Base-by-base conservation (phyloP, 139 green algal genomes). In the Tetraselmis striata region DNA sequence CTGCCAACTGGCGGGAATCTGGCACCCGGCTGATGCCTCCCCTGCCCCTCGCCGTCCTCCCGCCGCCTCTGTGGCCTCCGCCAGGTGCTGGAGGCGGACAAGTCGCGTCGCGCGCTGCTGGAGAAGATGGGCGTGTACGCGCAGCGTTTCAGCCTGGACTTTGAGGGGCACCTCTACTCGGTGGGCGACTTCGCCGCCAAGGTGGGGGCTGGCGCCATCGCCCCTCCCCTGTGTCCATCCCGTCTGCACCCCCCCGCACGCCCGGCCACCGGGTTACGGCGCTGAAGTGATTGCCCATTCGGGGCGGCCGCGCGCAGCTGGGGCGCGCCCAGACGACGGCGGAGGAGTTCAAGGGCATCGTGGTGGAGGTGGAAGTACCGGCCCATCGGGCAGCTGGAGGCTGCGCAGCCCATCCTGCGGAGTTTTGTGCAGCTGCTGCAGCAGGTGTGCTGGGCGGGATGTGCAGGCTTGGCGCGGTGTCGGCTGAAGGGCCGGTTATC, bases 281-380 rank as follows among this genome's bases (percentile, higher is more conserved):
- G n/a, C n/a, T n/a, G n/a, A n/a, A n/a, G n/a, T n/a, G n/a, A n/a
- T n/a, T n/a, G n/a, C n/a, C n/a, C n/a, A n/a, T n/a, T 67, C 45
- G 11, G 45, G 5, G 45, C 45, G 45, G 45, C 45, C 45, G 45
- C 45, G 5, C 18, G 45, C 45, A 67, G 45, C 45, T 67, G 11
- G 45, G 45, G 5, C 45, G 45, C 11, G 45, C 45, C 11, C 45
- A 67, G 80, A 75, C 30, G 31, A 31, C 80, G 27, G 22, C 2
- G 27, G 74, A 79, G 1, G 75, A 83, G 75, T 74, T 80, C 27
- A 67, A 30, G 23, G 80, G 80, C 30, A 75, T 78, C 2, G 24
- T 79, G 75, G 75, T 83, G 31, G 67, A 83, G 24, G 75, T 83
- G 31, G 74, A 83, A n/a, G 31, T 83, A 78, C 59, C 32, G 30